Base-by-base conservation (phyloP, 768 basidiomycete genomes). In the Botryobasidium botryosum region DNA sequence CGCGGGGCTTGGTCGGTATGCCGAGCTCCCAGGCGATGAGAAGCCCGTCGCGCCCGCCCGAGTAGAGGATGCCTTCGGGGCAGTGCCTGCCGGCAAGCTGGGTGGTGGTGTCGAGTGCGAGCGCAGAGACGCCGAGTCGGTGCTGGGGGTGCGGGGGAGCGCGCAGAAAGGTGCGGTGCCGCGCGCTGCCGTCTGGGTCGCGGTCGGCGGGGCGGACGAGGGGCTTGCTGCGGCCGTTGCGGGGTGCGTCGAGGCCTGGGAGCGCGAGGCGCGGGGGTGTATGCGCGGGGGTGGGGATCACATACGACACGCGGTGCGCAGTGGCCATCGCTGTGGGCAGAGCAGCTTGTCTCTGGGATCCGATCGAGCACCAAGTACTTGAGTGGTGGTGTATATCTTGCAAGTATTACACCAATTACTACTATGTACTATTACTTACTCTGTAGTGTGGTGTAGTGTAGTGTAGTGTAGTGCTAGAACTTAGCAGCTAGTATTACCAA, bases 51-150 rank as follows among this genome's bases (percentile, higher is more conserved):
- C 90, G 67, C 20, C 86, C 88, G 23, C 79, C 88, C 2, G 85
- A 77, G 57, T 94, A 94, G 2, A 94, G 62, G 33, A 94, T 90
- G 4, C 90, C 90, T 51, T 84, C 76, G 0, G 90, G 88, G 3
- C 68, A 55, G 4, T 59, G 47, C n/a, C 65, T 66, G 4, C 79
- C 79, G n/a, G 69, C 57, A 5, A 94, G 68, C 38, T 71, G 70
- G 2, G 90, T 92, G 0, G 84, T 78, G 0, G 72, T 69, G 60
- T 96, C 90, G 18, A 96, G 64, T 0, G 84, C 90, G n/a, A 96
- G 69, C 1, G 83, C 78, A 1, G 82, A 75, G 29, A 90, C 76
- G 3, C 86, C 86, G 0, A 96, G 71, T 18, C 87, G 74, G 62
- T 96, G 90, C 26, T 78, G 70, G n/a, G 84, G 81, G 50, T 82